These are phyloP conservation scores for Penicillium rolfsii DNA, from an alignment of 2,329 filamentous ascomycete genomes.

Conservation along the genomic window DNA sequence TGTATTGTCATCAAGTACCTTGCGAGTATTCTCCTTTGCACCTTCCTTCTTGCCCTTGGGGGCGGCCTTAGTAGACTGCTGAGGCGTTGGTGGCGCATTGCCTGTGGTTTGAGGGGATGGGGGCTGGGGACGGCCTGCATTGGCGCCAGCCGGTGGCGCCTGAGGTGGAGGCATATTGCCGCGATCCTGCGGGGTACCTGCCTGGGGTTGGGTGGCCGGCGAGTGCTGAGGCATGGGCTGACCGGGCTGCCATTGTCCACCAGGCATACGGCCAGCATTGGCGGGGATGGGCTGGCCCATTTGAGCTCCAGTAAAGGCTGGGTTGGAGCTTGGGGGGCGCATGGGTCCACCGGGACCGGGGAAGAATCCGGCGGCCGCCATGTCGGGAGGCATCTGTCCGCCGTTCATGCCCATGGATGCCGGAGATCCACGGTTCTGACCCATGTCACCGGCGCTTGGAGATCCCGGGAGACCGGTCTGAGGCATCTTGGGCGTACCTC, in stretches of 20 bases:
- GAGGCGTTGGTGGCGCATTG: conserved; percentile 63
- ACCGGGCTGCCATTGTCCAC: conserved; percentile 46
- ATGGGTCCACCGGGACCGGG: conserved; percentile 52
- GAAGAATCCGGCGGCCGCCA: conserved; percentile 47
- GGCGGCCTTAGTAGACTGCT: conserved; percentile 60
- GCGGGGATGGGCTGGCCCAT: conserved; percentile 51
- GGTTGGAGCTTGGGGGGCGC: conserved; percentile 61
- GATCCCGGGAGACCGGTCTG: conserved; percentile 60
- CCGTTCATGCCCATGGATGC: conserved; percentile 60
- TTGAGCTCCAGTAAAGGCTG: conserved; percentile 48
- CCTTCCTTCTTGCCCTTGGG: conserved; percentile 62
- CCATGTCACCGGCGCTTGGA: conserved; percentile 62
- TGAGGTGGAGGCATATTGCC: conserved; percentile 57
- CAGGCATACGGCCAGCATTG: conserved; percentile 45
- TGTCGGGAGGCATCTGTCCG: conserved; percentile 54
- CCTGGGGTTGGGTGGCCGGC: conserved; percentile 48
- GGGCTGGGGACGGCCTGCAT: conserved; percentile 46
- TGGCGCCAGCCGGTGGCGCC: conserved; percentile 46
- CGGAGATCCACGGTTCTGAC: conserved; percentile 62
- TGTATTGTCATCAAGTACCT: conserved; percentile 46
- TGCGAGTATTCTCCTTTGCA: conserved; percentile 49
- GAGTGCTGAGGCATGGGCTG: conserved; percentile 55
- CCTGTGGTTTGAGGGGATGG: conserved; percentile 49
- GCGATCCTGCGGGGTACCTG: conserved; percentile 61
- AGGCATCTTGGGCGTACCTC: conserved; percentile 63